phyloP scores from a whole-genome alignment of 495 filamentous ascomycete genomes.

The Neurospora discreta region DNA sequence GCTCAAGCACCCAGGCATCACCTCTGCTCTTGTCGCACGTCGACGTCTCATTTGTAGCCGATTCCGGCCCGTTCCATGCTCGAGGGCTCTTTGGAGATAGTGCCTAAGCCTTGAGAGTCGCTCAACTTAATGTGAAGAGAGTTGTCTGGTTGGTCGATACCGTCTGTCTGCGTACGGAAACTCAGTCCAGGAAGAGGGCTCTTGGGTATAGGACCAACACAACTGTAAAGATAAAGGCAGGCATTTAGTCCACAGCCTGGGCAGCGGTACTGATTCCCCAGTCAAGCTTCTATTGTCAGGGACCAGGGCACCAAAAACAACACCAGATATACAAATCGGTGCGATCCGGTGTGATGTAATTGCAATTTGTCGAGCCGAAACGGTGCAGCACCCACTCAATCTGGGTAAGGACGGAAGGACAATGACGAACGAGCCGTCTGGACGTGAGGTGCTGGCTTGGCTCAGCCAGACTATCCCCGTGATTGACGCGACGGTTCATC shows the following conservation, averaged over 20 bases:
- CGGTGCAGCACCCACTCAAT: background rate
- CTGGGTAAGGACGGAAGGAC: background rate
- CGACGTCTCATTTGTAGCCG: background rate
- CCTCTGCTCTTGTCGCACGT: background rate
- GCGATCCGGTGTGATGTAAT: background rate
- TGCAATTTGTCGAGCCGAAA: background rate
- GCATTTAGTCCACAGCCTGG: background rate
- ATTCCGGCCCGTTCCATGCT: background rate
- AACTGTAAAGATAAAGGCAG: background rate
- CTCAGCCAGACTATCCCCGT: background rate
- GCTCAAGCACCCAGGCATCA: background rate
- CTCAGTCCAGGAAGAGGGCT: background rate
- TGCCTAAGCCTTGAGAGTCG: background rate
- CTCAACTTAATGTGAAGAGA: background rate
- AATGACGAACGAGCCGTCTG: background rate
- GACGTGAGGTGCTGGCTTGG: background rate
- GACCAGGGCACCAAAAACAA: background rate
- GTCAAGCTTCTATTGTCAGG: background rate
- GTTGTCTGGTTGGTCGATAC: background rate
- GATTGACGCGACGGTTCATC: background rate
- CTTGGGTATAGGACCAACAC: background rate
- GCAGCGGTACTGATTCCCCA: background rate
- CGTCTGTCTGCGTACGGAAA: background rate
- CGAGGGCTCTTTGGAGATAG: background rate
- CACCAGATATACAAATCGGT: background rate